A percentile compares a stretch with the other conserved stretches of the same genome.
Evolutionary conservation across 106 monocot genomes (phyloP).

Genomic region (Dioscorea zingiberensis): DNA sequence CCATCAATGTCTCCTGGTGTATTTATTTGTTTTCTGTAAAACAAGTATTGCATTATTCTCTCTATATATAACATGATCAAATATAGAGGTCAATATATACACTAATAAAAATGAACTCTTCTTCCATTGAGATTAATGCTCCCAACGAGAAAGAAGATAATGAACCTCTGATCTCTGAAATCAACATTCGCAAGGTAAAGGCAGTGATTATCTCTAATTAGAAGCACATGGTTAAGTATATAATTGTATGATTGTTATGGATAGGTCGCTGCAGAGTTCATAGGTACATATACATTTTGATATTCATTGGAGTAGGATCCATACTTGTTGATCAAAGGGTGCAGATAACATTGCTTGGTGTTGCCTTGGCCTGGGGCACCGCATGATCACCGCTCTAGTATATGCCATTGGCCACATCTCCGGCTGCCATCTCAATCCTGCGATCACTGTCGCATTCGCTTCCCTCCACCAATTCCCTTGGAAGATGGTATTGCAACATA

Average conservation of each 20-base stretch:
- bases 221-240: no score
- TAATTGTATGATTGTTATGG: not conserved
- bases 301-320: constrained; percentile 1
- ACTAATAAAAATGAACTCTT: no score
- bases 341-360: not conserved
- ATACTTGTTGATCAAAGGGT: not conserved
- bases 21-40: no score
- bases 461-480: not conserved
- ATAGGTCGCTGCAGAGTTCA: constrained; percentile 1
- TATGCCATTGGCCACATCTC: constrained; percentile 1
- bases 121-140: no score
- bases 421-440: not conserved
- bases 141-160: no score
- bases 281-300: constrained; percentile 2
- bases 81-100: no score
- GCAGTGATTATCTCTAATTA: no score
- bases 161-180: no score
- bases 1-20: no score
- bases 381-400: not conserved
- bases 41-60: no score
- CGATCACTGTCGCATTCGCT: not conserved
- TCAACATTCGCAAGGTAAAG: no score
- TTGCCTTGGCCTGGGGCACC: not conserved
- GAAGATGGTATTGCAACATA: not conserved
- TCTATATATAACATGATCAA: no score